phyloP scores from a whole-genome alignment of 2,329 filamentous ascomycete genomes.

The Fusarium caatingaense region DNA sequence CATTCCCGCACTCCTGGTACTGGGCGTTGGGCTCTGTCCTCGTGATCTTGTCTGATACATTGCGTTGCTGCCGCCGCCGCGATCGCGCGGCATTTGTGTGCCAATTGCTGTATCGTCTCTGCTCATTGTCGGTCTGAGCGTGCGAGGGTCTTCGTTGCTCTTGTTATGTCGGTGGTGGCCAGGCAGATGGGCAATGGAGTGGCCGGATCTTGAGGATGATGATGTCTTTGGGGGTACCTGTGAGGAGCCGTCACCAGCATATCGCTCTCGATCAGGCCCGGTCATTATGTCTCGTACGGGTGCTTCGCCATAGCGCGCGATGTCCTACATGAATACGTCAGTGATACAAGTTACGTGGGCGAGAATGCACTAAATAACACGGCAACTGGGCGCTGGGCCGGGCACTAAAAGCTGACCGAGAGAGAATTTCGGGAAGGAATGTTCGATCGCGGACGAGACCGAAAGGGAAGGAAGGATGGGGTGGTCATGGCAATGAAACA shows the following conservation, averaged over 20 bases:
- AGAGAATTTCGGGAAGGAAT: constrained; percentile 28
- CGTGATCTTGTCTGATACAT: constrained; percentile 66
- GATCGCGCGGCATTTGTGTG: constrained; percentile 56
- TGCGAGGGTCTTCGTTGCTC: constrained; percentile 73
- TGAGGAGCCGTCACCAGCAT: constrained; percentile 61
- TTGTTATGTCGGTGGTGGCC: constrained; percentile 76
- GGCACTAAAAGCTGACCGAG: constrained; percentile 21
- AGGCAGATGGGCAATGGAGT: constrained; percentile 72
- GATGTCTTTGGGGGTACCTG: constrained; percentile 69
- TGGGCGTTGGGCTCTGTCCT: constrained; percentile 85
- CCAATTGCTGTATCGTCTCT: constrained; percentile 74
- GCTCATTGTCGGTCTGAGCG: constrained; percentile 77
- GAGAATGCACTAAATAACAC: constrained; percentile 2
- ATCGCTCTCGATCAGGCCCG: constrained; percentile 76
- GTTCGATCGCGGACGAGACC: constrained; percentile 26
- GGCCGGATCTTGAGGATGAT: constrained; percentile 69
- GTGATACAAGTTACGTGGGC: constrained; percentile 29
- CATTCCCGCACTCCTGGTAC: constrained; percentile 68
- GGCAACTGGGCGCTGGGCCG: constrained; percentile 7
- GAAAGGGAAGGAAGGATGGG: constrained; percentile 8
- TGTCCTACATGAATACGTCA: constrained; percentile 65
- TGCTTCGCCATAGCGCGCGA: constrained; percentile 80
- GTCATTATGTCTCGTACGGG: constrained; percentile 77
- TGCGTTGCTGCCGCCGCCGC: constrained; percentile 63
- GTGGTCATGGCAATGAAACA: constrained; percentile 39